Evolutionary conservation across 345 rosid species (phyloP).

Genomic region (Pseudoturritis turrita): DNA sequence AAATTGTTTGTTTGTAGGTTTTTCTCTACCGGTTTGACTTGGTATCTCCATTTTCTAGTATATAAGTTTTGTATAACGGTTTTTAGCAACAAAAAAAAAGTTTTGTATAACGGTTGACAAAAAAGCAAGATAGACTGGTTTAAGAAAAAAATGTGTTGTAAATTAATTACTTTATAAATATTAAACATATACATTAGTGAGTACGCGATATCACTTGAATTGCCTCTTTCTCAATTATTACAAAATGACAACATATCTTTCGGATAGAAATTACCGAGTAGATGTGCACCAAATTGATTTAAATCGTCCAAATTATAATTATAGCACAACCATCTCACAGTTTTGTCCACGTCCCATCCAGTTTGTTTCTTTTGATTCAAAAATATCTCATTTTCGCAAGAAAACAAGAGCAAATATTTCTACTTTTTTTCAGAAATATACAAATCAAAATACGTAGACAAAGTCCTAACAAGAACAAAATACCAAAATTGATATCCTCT

Average conservation of each 20-base stretch:
- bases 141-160: no score
- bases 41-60: neutral
- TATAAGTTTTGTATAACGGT: neutral
- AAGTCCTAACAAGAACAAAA: neutral
- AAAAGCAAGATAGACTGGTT: no score
- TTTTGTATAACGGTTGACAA: no score
- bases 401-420: conserved; percentile 16
- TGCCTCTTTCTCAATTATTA: conserved; percentile 18
- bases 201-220: neutral
- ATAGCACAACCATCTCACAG: conserved; percentile 4
- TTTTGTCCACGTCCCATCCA: conserved; percentile 16
- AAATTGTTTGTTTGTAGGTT: neutral
- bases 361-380: neutral
- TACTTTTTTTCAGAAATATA: neutral
- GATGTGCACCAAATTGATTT: conserved; percentile 20
- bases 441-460: neutral
- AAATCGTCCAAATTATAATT: conserved; percentile 20
- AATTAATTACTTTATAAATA: no score
- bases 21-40: neutral
- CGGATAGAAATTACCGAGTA: neutral
- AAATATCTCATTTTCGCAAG: conserved; percentile 12
- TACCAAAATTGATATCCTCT: neutral
- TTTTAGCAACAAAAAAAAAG: neutral
- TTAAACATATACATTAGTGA: no score
- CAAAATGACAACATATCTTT: conserved; percentile 15